A percentile compares a stretch with the other conserved stretches of the same genome.
Conservation (phyloP, 2,329 filamentous ascomycete species). For the Talaromyces islandicus region DNA sequence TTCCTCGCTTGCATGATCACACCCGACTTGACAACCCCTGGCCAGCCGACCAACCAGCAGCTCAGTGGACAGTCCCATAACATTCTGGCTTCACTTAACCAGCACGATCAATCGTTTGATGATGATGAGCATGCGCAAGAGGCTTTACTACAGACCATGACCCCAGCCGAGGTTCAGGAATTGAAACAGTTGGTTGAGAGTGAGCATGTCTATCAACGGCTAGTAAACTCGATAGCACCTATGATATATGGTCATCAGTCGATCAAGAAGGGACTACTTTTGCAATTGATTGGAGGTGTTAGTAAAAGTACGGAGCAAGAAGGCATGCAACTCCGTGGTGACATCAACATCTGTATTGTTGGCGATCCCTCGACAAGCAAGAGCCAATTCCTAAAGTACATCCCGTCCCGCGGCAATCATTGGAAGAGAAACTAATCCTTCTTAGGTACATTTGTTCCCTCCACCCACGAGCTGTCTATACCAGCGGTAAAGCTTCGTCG, state of each 20-base stretch:
- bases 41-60: conserved; percentile 64
- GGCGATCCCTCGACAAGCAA: conserved; percentile 96
- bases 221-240: conserved; percentile 90
- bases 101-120: conserved; percentile 62
- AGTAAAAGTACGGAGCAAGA: conserved; percentile 78
- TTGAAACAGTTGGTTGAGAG: conserved; percentile 89
- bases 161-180: conserved; percentile 81
- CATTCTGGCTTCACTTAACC: conserved; percentile 77
- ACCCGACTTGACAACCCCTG: conserved; percentile 75
- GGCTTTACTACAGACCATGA: conserved; percentile 80
- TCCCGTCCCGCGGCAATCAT: conserved; percentile 3
- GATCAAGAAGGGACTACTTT: conserved; percentile 90
- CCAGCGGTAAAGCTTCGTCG: conserved; percentile 93
- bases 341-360: conserved; percentile 98
- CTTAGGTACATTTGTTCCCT: conserved; percentile 82
- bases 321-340: conserved; percentile 90
- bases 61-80: conserved; percentile 71
- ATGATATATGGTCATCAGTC: conserved; percentile 97
- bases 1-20: conserved; percentile 96
- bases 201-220: conserved; percentile 86
- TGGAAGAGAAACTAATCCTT: neutral
- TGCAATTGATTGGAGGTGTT: conserved; percentile 95
- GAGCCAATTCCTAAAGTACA: conserved; percentile 85
- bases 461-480: conserved; percentile 94
- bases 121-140: conserved; percentile 82